Conservation (phyloP, 2,329 filamentous ascomycete genomes). For the Exserohilum turcica region DNA sequence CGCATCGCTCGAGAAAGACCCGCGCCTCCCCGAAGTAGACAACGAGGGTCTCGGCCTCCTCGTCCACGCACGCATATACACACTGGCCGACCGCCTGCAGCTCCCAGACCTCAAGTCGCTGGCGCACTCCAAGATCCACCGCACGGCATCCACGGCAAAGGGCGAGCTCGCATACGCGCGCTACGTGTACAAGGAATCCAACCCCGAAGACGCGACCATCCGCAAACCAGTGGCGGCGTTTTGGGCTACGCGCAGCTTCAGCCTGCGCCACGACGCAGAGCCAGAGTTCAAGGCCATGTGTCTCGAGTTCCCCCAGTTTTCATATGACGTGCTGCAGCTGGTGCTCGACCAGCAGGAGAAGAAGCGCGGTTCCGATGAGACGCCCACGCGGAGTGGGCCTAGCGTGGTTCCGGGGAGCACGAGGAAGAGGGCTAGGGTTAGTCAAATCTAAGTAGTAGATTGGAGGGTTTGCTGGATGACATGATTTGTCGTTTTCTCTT, state of each 20-base stretch:
- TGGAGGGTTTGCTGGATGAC: too few relatives aligned
- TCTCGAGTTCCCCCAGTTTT: conserved; percentile 87
- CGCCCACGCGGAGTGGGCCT: conserved; percentile 39
- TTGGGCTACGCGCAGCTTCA: conserved; percentile 82
- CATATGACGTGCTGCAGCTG: conserved; percentile 84
- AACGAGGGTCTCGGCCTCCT: conserved; percentile 81
- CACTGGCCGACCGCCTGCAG: conserved; percentile 78
- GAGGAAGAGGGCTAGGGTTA: conserved; percentile 40
- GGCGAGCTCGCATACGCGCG: conserved; percentile 91
- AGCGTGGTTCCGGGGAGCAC: conserved; percentile 44
- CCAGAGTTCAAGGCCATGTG: conserved; percentile 83
- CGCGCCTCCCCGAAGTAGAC: conserved; percentile 69
- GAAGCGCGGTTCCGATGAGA: conserved; percentile 31
- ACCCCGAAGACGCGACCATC: conserved; percentile 70
- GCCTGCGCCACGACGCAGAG: conserved; percentile 83
- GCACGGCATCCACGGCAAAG: conserved; percentile 82
- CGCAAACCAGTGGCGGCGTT: conserved; percentile 85
- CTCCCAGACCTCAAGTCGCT: conserved; percentile 70
- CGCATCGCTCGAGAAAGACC: conserved; percentile 71
- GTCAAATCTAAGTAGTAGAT: conserved; percentile 35
- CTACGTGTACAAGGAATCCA: conserved; percentile 83
- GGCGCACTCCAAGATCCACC: conserved; percentile 88
- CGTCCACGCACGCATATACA: conserved; percentile 88
- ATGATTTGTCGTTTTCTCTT: too few relatives aligned
- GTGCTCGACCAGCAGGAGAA: conserved; percentile 58